phyloP scores from a whole-genome alignment of 164 flowering plant genomes.

The Echeveria elegans region DNA sequence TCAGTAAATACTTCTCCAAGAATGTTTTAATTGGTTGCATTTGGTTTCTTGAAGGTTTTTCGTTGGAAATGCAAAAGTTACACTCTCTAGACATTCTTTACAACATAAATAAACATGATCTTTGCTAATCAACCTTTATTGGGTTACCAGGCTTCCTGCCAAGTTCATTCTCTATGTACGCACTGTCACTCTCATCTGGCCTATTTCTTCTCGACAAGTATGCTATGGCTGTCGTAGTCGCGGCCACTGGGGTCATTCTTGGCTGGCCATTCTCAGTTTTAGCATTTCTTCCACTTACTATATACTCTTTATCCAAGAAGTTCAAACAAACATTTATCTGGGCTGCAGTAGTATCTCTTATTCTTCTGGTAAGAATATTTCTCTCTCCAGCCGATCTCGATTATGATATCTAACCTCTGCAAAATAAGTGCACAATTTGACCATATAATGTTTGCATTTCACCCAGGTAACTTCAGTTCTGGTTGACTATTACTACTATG shows the following conservation, averaged over 20 bases:
- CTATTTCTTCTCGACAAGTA: constrained; percentile 68
- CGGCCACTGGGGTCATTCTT: constrained; percentile 81
- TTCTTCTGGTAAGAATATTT: constrained; percentile 49
- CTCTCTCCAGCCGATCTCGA: not conserved
- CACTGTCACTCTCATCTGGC: constrained; percentile 80
- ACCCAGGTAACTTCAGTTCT: constrained; percentile 65
- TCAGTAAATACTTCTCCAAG: too few species aligned
- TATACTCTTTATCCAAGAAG: constrained; percentile 48
- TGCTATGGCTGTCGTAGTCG: constrained; percentile 69
- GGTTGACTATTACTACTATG: constrained; percentile 60
- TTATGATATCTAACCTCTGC: not conserved
- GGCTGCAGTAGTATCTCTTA: constrained; percentile 52
- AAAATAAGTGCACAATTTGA: not conserved
- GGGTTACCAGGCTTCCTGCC: constrained; percentile 80
- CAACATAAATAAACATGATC: not conserved
- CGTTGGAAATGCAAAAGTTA: too few species aligned
- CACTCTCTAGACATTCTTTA: too few species aligned
- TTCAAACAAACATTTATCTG: constrained; percentile 62
- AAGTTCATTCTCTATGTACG: constrained; percentile 97
- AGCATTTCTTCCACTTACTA: constrained; percentile 70
- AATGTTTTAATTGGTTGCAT: too few species aligned
- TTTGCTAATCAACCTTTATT: constrained; percentile 10
- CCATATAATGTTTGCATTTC: constrained; percentile 4
- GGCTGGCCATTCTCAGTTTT: constrained; percentile 98
- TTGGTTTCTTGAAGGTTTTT: not conserved